Base-by-base conservation (phyloP, 805 yeast genomes). In the Sugiyamaella mastotermitis region DNA sequence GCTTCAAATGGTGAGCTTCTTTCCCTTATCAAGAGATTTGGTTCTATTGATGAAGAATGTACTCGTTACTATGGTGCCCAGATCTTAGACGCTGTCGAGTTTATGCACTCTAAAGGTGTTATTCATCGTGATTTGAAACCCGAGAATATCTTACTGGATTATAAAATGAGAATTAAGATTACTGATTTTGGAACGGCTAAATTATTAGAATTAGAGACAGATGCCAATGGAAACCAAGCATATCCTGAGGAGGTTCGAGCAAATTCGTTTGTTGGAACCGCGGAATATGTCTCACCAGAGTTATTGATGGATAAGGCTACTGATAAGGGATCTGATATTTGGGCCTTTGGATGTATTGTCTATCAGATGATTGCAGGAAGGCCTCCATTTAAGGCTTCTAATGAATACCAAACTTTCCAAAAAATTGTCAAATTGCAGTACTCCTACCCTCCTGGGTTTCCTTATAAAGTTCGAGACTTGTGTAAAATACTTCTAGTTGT, bases 181-280 rank as follows among this genome's bases (percentile, higher is more conserved):
- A 92, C 97, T 1, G 98, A 92, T 62, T 92, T 92, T 60, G 98
- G 98, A 8, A 95, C 97, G n/a, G 98, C 97, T 1, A 86, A 84
- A 57, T 65, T 85, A 4, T 62, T 84, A 11, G 74, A 73, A 21
- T 37, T 55, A 14, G 46, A 50, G 27, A 23, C 30, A 8, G 35
- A 41, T 19, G 49, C 50, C 17, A 39, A 41, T 21, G 67, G 46
- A 4, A 43, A 45, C 14, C 43, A 43, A 9, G 46, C 44, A 10
- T 57, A 56, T 38, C 64, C 61, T 2, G 58, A 54, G n/a, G 68
- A 62, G 20, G 64, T 57, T 24, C 62, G 67, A 11, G 61, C 66
- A 14, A 55, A 55, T 4, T 87, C 97, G 0, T 92, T 90, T 65
- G 97, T 90, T 3, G 98, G 98, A 0, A 90, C 98, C 1, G 97